A percentile compares a stretch with the other conserved stretches of the same genome.
Evolutionary conservation across 495 filamentous ascomycete genomes (phyloP).

Genomic region (Penicillium parvum): DNA sequence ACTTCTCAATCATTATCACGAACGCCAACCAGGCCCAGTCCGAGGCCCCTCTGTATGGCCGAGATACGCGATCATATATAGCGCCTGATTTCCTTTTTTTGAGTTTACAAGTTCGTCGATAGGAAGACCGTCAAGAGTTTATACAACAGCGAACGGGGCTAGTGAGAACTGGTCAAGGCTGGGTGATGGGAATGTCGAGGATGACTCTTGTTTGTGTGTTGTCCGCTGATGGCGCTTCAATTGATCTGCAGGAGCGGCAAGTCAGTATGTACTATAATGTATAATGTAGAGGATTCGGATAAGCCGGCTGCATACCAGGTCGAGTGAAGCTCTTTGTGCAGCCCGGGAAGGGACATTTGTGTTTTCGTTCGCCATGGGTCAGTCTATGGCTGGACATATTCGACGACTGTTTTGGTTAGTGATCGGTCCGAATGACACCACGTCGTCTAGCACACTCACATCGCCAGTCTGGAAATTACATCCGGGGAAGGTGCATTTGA

Average conservation of each 20-base stretch:
- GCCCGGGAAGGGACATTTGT: slow-evolving; percentile 40
- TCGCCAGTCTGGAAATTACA: slow-evolving; percentile 47
- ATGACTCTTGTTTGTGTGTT: slow-evolving; percentile 36
- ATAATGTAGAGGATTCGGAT: neutral
- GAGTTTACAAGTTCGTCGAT: neutral
- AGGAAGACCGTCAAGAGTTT: slow-evolving; percentile 9
- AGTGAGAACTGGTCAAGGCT: slow-evolving; percentile 25
- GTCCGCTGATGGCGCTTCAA: slow-evolving; percentile 43
- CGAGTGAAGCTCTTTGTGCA: slow-evolving; percentile 48
- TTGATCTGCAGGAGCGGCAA: slow-evolving; percentile 31
- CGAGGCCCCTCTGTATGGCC: neutral
- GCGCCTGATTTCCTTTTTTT: no score
- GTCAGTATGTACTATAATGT: no score
- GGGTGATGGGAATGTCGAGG: slow-evolving; percentile 22
- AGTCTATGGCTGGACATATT: slow-evolving; percentile 49
- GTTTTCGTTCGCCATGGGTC: slow-evolving; percentile 45
- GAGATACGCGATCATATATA: slow-evolving; percentile 5
- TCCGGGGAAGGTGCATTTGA: slow-evolving; percentile 47
- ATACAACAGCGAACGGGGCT: slow-evolving; percentile 24
- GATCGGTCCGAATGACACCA: neutral
- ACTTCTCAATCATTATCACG: neutral
- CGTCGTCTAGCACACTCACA: slow-evolving; percentile 25
- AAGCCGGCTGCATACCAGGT: slow-evolving; percentile 31
- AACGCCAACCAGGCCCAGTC: neutral
- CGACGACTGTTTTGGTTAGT: slow-evolving; percentile 32